A percentile compares a stretch with the other conserved stretches of the same genome.
Conservation (phyloP, 139 green algal species). For the Chlorella sp. region DNA sequence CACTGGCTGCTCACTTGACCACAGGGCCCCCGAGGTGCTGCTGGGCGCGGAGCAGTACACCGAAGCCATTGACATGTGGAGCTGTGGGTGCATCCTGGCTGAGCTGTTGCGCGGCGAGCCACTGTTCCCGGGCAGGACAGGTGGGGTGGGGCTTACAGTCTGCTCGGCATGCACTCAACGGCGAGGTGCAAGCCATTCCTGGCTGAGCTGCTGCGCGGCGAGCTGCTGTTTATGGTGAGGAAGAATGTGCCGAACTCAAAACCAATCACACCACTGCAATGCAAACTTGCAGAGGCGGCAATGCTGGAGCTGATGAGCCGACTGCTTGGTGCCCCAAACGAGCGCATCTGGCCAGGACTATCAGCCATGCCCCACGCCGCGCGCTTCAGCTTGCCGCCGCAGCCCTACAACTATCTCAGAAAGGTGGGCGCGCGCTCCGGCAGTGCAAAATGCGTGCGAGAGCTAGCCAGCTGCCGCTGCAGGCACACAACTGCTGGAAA, state of each 20-base stretch:
- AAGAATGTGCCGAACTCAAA: no score
- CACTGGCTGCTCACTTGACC: no score
- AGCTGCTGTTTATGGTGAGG: conserved; percentile 69
- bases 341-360: conserved; percentile 74
- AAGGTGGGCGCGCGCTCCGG: conserved; percentile 6
- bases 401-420: conserved; percentile 80
- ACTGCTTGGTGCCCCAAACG: conserved; percentile 69
- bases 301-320: conserved; percentile 61
- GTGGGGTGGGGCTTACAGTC: no score
- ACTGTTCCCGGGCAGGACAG: conserved; percentile 66
- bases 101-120: conserved; percentile 72
- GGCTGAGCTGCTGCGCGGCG: conserved; percentile 10
- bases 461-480: no score
- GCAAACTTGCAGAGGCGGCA: conserved; percentile 61
- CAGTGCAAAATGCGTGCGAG: neutral
- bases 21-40: conserved; percentile 60
- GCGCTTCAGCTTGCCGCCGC: conserved; percentile 60
- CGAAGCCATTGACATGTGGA: conserved; percentile 75
- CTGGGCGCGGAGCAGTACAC: conserved; percentile 61
- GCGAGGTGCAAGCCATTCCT: no score
- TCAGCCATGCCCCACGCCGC: conserved; percentile 37
- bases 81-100: conserved; percentile 78
- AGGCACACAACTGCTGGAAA: no score
- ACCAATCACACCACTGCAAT: no score
- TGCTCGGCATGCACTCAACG: no score